Base-by-base conservation (phyloP, 371 early-diverging fungal genomes). In the Mucor lusitanicus region DNA sequence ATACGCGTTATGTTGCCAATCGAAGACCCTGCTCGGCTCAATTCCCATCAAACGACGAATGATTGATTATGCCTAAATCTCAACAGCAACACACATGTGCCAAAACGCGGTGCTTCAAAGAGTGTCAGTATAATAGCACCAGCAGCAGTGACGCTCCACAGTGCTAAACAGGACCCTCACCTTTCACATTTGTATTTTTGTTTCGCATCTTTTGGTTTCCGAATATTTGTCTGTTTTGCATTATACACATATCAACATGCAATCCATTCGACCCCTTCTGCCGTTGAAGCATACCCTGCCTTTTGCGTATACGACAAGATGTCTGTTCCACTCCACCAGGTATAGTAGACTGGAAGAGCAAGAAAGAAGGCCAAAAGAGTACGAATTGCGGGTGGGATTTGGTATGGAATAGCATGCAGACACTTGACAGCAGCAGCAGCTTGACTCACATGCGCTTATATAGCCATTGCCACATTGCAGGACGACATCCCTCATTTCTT, bases 381-480 rank as follows among this genome's bases (percentile, higher is more conserved):
- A 81, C 50, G 79, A 81, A 54, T 64, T 81, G 33, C 65, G 76
- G 54, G 71, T 77, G 42, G 78, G 78, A 30, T 74, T 66, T 68
- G 78, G 78, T 74, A 72, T 57, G 56, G 3, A 33, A 33, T 13
- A 17, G 2, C 39, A 3, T 25, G 19, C 12, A 60, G 6, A 30
- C 37, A 40, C 40, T 17, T 40, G 40, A 40, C 40, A 40, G 40
- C 40, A 40, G 40, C 37, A 35, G 30, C 30, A 30, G 30, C 17
- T 40, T 1, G 13, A 17, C 5, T 40, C 0, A 40, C 17, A 15
- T 17, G 4, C 17, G 40, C 5, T 35, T 28, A 2, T 32, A 6
- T 71, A 85, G 86, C 86, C 8, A 86, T 86, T 59, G 78, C 75
- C 17, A 70, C 76, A 3, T 48, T 86, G 53, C 84, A 82, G 57